These are phyloP conservation scores for Trifolium fragiferum DNA, from an alignment of 306 rosid genomes.

Conservation along the genomic window DNA sequence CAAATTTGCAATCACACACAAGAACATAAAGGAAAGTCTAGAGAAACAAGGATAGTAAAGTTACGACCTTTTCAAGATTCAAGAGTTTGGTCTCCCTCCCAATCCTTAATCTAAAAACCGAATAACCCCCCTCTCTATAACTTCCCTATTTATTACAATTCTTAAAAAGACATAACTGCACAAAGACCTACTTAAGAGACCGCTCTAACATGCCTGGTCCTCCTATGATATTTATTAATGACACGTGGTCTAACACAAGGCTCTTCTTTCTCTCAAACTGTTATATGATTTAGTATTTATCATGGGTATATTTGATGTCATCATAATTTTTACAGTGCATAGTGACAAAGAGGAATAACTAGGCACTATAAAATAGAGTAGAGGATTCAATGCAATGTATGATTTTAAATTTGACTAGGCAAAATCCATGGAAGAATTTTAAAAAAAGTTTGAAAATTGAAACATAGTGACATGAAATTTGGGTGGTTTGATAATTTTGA, in stretches of 20 bases:
- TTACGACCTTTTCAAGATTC: not conserved
- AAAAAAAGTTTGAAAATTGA: conserved; percentile 17
- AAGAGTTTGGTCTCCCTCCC: not conserved
- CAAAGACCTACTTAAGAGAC: not conserved
- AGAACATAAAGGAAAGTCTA: not conserved
- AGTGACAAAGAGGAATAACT: not conserved
- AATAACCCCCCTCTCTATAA: not conserved
- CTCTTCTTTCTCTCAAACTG: conserved; percentile 8
- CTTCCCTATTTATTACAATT: not conserved
- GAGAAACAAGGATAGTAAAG: not conserved
- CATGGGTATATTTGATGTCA: conserved; percentile 23
- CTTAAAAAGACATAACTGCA: not conserved
- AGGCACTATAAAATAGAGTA: not conserved
- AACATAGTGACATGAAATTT: conserved; percentile 24
- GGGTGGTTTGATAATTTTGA: conserved; percentile 33
- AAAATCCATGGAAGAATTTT: not conserved
- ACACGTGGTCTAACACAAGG: not conserved
- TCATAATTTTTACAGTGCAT: not conserved
- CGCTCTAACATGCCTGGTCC: not conserved
- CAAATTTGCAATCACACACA: conserved; percentile 12
- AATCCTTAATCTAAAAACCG: not conserved
- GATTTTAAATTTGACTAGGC: not conserved
- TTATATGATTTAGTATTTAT: conserved; percentile 8
- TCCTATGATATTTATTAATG: not conserved
- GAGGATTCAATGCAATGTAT: not conserved